Percentiles rank a stretch among this genome's conserved stretches.
These are phyloP conservation scores for Favolaschia claudopus DNA, from an alignment of 768 basidiomycete species.

Conservation along the genomic window DNA sequence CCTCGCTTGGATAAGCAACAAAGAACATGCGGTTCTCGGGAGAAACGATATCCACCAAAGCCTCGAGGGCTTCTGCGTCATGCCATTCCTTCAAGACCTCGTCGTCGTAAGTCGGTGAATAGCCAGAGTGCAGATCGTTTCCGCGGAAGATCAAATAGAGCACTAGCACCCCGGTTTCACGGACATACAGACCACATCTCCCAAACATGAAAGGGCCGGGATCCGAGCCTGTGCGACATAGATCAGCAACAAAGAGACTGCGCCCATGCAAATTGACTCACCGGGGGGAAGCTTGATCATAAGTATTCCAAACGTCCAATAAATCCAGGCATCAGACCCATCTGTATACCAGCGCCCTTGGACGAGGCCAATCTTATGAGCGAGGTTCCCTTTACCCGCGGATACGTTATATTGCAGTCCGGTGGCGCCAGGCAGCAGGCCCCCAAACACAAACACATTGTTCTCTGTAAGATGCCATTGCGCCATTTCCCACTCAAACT, in stretches of 20 bases:
- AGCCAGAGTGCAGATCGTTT: conserved; percentile 2
- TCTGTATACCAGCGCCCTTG: conserved; percentile 2
- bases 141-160: conserved; percentile 4
- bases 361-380: background rate
- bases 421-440: background rate
- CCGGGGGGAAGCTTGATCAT: conserved; percentile 7
- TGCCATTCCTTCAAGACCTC: background rate
- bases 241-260: no score
- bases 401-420: background rate
- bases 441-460: conserved; percentile 1
- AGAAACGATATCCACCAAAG: background rate
- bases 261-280: no score
- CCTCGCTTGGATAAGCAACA: background rate
- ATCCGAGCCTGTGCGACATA: background rate
- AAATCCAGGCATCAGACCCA: background rate
- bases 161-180: background rate
- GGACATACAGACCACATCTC: background rate
- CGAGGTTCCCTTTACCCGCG: no score
- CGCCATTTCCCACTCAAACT: background rate
- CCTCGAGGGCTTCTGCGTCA: background rate
- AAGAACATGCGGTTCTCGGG: background rate
- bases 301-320: background rate
- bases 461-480: background rate
- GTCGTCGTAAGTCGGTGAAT: background rate
- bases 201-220: conserved; percentile 9